These are phyloP conservation scores for Papiliotrema flavescens DNA, from an alignment of 1,284 basidiomycete species.

Conservation along the genomic window DNA sequence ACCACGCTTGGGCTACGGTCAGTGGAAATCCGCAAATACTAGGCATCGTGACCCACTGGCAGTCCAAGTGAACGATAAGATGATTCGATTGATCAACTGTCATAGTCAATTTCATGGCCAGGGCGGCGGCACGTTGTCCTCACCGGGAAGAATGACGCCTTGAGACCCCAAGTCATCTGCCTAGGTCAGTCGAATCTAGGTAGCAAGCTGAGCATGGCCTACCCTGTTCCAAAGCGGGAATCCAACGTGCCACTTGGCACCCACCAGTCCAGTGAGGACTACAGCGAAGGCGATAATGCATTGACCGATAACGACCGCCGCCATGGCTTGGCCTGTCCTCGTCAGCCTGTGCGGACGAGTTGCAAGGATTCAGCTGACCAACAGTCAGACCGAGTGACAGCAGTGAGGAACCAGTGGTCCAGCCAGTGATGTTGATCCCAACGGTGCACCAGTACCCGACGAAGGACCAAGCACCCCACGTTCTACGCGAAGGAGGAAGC, in stretches of 20 bases:
- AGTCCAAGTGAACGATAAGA: slow-evolving; percentile 33
- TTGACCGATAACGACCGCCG: slow-evolving; percentile 22
- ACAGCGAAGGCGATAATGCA: slow-evolving; percentile 17
- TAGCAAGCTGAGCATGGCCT: not conserved
- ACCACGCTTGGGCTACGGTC: slow-evolving; percentile 26
- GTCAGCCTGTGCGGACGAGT: not conserved
- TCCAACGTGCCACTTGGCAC: slow-evolving; percentile 31
- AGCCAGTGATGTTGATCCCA: slow-evolving; percentile 29
- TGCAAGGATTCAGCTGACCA: slow-evolving; percentile 1
- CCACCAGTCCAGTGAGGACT: slow-evolving; percentile 22
- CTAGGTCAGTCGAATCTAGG: too few species aligned
- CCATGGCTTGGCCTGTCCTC: slow-evolving; percentile 26
- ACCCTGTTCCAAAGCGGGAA: slow-evolving; percentile 28
- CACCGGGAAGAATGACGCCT: slow-evolving; percentile 25
- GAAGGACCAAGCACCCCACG: slow-evolving; percentile 30
- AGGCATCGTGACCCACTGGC: slow-evolving; percentile 12
- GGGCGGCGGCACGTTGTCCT: not conserved
- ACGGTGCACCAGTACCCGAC: slow-evolving; percentile 25
- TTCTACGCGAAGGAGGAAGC: slow-evolving; percentile 26
- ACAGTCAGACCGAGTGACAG: slow-evolving; percentile 29
- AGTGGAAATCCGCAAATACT: not conserved
- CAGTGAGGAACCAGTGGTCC: slow-evolving; percentile 24
- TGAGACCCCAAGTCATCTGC: slow-evolving; percentile 25
- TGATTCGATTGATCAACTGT: slow-evolving; percentile 27
- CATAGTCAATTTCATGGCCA: slow-evolving; percentile 1